These are phyloP conservation scores for Strobilomyces dryophilus DNA, from an alignment of 768 basidiomycete species.

Conservation along the genomic window DNA sequence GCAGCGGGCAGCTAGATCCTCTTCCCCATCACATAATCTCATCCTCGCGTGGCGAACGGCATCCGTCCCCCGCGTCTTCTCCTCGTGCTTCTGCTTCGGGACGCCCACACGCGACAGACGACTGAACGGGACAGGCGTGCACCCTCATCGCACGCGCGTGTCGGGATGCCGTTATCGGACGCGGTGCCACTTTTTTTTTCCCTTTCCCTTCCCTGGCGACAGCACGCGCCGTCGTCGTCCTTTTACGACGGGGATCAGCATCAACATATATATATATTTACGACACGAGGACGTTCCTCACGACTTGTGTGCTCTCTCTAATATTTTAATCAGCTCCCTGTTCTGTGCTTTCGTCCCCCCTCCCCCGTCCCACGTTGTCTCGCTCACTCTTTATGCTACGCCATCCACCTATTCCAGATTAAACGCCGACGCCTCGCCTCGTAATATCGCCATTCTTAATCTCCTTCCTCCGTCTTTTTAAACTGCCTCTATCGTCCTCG, in stretches of 20 bases:
- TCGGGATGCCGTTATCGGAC: conserved; percentile 16
- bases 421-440: too few species aligned
- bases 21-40: conserved; percentile 14
- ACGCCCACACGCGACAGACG: conserved; percentile 15
- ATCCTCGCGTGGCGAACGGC: conserved; percentile 14
- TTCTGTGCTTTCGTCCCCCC: background rate
- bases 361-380: conserved; percentile 19
- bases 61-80: conserved; percentile 12
- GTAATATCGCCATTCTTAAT: too few species aligned
- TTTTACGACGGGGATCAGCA: too few species aligned
- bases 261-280: conserved; percentile 4
- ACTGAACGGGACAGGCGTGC: conserved; percentile 14
- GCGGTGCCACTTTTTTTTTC: too few species aligned
- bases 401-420: too few species aligned
- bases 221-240: too few species aligned
- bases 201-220: background rate
- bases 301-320: conserved; percentile 4
- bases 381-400: background rate
- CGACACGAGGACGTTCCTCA: conserved; percentile 23
- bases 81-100: conserved; percentile 13
- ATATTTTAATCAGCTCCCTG: background rate
- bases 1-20: conserved; percentile 11
- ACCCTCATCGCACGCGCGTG: conserved; percentile 5
- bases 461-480: too few species aligned
- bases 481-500: too few species aligned